Base-by-base conservation (phyloP, 208 protist genomes). In the Phytomonas francai region DNA sequence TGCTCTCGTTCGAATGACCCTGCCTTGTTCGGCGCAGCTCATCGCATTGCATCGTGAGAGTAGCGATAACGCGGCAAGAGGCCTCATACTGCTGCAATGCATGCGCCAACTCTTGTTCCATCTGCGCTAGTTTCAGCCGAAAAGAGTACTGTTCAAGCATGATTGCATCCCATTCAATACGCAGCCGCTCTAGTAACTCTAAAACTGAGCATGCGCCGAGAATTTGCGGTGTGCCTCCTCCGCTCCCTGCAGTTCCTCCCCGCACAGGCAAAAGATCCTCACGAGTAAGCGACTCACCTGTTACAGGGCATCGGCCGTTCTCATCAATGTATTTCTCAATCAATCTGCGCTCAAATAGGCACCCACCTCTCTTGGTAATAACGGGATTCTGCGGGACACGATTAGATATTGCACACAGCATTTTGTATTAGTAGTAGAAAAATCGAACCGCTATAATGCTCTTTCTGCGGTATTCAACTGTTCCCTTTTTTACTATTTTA, bases 81-180 rank as follows among this genome's bases (percentile, higher is more conserved):
- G 98, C 98, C 76, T 99, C 98, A 77, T 99, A 97, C 85, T 99
- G 97, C 73, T 99, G 99, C 63, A 99, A 78, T 7, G 97, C 86
- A 76, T 99, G 96, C 7, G 97, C 86, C 8, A 99, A 90, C 78
- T 99, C 97, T 74, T 98, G 89, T 72, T 97, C 84, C 62, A 86
- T 83, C 59, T 87, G 78, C 11, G 91, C 81, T 28, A 98, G 80
- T 60, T 97, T 87, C 78, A 99, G 84, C 31, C 98, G 97, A 54
- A 99, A 78, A 32, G 79, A 76, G 78, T 97, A 99, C 66, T 97
- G 97, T 85, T 99, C 98, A 39, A 99, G 79, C 88, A 99, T 98
- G n/a, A 97, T 54, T 4, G 94, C 87, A 71, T 99, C 98, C 98
- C 98, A 99, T 84, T 99, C 98, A 25, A 89, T 89, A 78, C 99